Evolutionary conservation across 1,284 basidiomycete genomes (phyloP).

Genomic region (Rhodotorula sp.): DNA sequence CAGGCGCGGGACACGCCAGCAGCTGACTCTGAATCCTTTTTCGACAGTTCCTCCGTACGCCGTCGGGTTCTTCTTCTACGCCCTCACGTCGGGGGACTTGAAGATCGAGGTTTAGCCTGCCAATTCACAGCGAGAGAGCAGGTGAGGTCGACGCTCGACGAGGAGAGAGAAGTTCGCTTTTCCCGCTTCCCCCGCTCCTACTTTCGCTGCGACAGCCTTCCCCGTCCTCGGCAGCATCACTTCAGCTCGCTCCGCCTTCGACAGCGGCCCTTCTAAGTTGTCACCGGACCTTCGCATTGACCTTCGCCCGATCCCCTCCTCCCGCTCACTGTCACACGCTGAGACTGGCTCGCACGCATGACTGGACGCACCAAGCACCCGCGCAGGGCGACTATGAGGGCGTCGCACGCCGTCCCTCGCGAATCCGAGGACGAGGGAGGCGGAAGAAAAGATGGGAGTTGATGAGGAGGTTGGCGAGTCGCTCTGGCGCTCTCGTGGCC

Average conservation of each 20-base stretch:
- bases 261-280: no score
- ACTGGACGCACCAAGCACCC: constrained; percentile 70
- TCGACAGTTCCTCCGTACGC: constrained; percentile 35
- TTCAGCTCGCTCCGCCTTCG: no score
- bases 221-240: no score
- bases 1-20: no score
- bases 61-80: constrained; percentile 31
- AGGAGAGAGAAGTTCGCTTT: no score
- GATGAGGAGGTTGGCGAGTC: not conserved
- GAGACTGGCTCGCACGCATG: constrained; percentile 64
- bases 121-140: not conserved
- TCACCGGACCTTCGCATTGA: not conserved
- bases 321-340: not conserved
- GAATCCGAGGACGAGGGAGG: constrained; percentile 56
- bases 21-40: not conserved
- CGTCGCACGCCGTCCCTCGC: constrained; percentile 70
- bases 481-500: not conserved
- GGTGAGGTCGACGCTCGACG: not conserved
- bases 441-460: not conserved
- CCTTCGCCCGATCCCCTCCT: not conserved
- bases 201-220: no score
- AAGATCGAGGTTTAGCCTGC: constrained; percentile 18
- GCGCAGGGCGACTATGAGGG: constrained; percentile 73
- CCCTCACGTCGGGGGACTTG: constrained; percentile 28
- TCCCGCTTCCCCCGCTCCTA: not conserved